Conservation (phyloP, 2,329 filamentous ascomycete genomes). For the Fusarium circinatum region DNA sequence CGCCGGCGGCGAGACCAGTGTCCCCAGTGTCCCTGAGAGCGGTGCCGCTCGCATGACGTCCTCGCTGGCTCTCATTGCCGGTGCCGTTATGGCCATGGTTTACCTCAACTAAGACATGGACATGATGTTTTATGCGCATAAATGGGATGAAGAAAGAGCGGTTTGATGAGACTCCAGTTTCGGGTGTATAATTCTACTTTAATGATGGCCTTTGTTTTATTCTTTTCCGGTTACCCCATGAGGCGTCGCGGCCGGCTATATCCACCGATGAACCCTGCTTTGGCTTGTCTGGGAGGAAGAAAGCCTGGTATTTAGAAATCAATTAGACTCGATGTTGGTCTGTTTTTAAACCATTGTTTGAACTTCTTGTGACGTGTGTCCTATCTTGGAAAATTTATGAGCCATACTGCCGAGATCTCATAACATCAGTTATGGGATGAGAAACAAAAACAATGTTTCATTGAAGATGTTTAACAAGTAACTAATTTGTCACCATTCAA, state of each 20-base stretch:
- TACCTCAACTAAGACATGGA: conserved; percentile 46
- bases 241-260: conserved; percentile 42
- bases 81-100: conserved; percentile 49
- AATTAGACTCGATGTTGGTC: conserved; percentile 34
- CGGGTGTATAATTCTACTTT: conserved; percentile 43
- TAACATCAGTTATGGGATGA: neutral
- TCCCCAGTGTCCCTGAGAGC: conserved; percentile 44
- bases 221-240: conserved; percentile 43
- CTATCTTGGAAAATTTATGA: neutral
- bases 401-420: neutral
- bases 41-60: conserved; percentile 47
- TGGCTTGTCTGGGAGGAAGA: conserved; percentile 37
- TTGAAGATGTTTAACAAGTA: neutral
- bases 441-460: neutral
- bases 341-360: conserved; percentile 5
- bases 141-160: conserved; percentile 31
- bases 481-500: neutral
- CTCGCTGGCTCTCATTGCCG: conserved; percentile 48
- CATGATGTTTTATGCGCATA: conserved; percentile 32
- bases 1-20: conserved; percentile 8
- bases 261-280: conserved; percentile 30
- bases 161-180: conserved; percentile 40
- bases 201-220: conserved; percentile 43
- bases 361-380: neutral
- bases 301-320: conserved; percentile 43